Percentiles rank a stretch among this genome's conserved stretches.
These are phyloP conservation scores for Lolium multiflorum DNA, from an alignment of 176 grass and related monocot species.

Conservation along the genomic window DNA sequence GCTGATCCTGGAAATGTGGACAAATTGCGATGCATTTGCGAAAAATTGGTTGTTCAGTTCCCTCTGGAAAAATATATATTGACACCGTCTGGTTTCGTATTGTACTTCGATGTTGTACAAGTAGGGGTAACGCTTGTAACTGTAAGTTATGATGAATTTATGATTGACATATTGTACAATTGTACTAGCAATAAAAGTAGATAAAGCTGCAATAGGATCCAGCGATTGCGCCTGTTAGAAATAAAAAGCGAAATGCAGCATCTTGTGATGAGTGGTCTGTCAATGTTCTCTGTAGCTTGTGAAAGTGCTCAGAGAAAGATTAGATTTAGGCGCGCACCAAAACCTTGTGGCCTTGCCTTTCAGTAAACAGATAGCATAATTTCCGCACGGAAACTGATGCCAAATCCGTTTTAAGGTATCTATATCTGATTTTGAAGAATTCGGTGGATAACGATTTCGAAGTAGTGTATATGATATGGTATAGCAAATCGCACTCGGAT, in stretches of 20 bases:
- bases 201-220: slow-evolving; percentile 44
- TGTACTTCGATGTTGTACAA: slow-evolving; percentile 55
- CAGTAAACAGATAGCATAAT: no score
- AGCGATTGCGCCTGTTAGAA: slow-evolving; percentile 29
- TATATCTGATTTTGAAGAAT: no score
- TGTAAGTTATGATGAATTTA: slow-evolving; percentile 58
- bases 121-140: slow-evolving; percentile 60
- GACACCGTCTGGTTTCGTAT: slow-evolving; percentile 45
- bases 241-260: background rate
- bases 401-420: no score
- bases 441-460: no score
- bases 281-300: background rate
- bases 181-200: slow-evolving; percentile 54
- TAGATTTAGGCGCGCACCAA: no score
- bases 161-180: slow-evolving; percentile 60
- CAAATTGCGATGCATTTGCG: slow-evolving; percentile 37
- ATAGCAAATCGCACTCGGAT: no score
- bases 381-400: no score
- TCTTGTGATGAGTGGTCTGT: background rate
- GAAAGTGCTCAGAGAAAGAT: no score
- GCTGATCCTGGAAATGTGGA: slow-evolving; percentile 40
- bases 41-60: slow-evolving; percentile 33
- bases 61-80: slow-evolving; percentile 50
- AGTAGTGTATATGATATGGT: no score
- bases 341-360: no score